phyloP scores from a whole-genome alignment of 2,329 filamentous ascomycete genomes.

The Ophiostoma perfectum region DNA sequence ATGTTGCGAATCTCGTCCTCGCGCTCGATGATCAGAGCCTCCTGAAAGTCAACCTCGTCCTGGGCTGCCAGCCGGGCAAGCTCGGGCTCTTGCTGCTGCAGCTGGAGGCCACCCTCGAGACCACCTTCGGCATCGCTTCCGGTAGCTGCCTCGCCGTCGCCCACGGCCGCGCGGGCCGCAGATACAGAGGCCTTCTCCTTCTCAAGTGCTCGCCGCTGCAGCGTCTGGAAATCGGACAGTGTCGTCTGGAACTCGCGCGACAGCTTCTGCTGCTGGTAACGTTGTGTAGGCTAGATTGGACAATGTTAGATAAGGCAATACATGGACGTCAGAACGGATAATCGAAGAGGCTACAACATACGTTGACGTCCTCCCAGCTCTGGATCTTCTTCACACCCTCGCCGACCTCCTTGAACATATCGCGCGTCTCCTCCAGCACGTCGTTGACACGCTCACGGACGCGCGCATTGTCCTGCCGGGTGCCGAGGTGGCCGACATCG shows the following conservation, averaged over 20 bases:
- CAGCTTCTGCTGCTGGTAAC: slow-evolving; percentile 92
- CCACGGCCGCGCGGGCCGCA: slow-evolving; percentile 74
- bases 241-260: slow-evolving; percentile 88
- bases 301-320: no score
- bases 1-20: slow-evolving; percentile 97
- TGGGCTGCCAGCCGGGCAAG: slow-evolving; percentile 80
- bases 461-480: slow-evolving; percentile 82
- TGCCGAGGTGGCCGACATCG: slow-evolving; percentile 81
- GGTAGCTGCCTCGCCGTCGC: slow-evolving; percentile 41
- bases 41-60: slow-evolving; percentile 95
- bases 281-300: slow-evolving; percentile 70
- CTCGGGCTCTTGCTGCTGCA: slow-evolving; percentile 58
- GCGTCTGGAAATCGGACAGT: slow-evolving; percentile 81
- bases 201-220: slow-evolving; percentile 86
- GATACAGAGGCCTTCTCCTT: slow-evolving; percentile 84
- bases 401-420: slow-evolving; percentile 83
- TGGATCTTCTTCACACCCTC: slow-evolving; percentile 92
- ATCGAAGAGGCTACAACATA: slow-evolving; percentile 43
- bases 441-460: slow-evolving; percentile 87
- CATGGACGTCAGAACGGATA: no score
- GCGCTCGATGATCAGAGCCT: slow-evolving; percentile 89
- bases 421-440: slow-evolving; percentile 77
- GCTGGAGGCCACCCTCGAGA: slow-evolving; percentile 32
- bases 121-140: slow-evolving; percentile 20
- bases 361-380: slow-evolving; percentile 73